Evolutionary conservation across 2,329 filamentous ascomycete species (phyloP).

Genomic region (Sarocladiaceae sp.): DNA sequence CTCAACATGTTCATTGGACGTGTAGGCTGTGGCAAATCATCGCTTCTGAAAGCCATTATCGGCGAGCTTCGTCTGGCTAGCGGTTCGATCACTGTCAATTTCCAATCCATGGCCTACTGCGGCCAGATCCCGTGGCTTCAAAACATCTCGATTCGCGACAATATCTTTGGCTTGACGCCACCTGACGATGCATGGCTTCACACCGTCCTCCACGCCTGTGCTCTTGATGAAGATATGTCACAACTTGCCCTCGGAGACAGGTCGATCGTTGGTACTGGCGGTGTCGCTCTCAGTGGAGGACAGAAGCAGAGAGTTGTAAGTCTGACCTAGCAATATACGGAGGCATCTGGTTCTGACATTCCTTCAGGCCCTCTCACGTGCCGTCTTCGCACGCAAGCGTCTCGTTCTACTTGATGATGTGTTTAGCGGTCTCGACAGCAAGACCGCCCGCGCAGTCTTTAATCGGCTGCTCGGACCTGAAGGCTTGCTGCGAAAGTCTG

Average conservation of each 20-base stretch:
- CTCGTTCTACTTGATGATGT: slow-evolving; percentile 26
- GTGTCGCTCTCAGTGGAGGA: slow-evolving; percentile 32
- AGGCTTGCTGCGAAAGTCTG: slow-evolving; percentile 18
- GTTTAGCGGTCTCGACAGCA: slow-evolving; percentile 26
- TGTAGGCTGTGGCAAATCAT: slow-evolving; percentile 38
- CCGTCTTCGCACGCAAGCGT: slow-evolving; percentile 22
- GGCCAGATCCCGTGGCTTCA: slow-evolving; percentile 22
- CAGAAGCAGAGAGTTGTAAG: slow-evolving; percentile 28
- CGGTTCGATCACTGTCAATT: slow-evolving; percentile 10
- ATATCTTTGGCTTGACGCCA: slow-evolving; percentile 23
- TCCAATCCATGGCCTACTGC: slow-evolving; percentile 16
- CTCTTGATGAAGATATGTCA: slow-evolving; percentile 19
- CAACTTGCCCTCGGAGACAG: slow-evolving; percentile 26
- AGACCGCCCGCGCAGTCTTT: slow-evolving; percentile 21
- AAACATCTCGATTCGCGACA: slow-evolving; percentile 28
- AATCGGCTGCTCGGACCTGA: slow-evolving; percentile 18
- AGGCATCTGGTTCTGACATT: background rate
- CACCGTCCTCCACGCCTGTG: slow-evolving; percentile 20
- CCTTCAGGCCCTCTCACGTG: slow-evolving; percentile 21
- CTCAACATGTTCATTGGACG: slow-evolving; percentile 1
- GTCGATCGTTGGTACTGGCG: slow-evolving; percentile 29
- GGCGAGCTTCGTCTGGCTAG: slow-evolving; percentile 26
- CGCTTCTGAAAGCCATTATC: slow-evolving; percentile 31
- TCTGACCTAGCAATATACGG: background rate
- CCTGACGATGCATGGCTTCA: slow-evolving; percentile 25